Conservation (phyloP, 1,284 basidiomycete species). For the Crucibulum cyathiforme region DNA sequence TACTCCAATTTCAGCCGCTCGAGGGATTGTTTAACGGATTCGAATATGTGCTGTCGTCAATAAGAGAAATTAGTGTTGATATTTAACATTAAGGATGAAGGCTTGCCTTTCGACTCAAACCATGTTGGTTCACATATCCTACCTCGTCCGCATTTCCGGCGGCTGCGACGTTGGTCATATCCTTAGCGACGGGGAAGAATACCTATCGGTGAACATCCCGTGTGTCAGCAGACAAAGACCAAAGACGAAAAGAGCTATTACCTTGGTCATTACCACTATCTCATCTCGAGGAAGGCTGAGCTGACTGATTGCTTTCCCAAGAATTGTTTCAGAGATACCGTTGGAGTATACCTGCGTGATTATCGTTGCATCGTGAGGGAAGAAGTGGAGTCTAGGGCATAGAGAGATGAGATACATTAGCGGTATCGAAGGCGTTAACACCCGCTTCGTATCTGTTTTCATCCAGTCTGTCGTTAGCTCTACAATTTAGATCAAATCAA, state of each 20-base stretch:
- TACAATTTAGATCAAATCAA: no score
- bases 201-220: no score
- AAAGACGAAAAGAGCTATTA: constrained; percentile 15
- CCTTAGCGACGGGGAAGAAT: no score
- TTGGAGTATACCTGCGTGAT: constrained; percentile 54
- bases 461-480: no score
- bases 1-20: constrained; percentile 73
- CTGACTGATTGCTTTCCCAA: constrained; percentile 73
- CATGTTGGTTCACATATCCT: constrained; percentile 67
- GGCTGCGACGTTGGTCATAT: no score
- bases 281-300: constrained; percentile 65
- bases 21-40: constrained; percentile 71
- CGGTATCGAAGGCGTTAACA: no score
- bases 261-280: constrained; percentile 80
- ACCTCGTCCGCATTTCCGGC: constrained; percentile 38
- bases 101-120: constrained; percentile 55
- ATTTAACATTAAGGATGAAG: not conserved
- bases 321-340: constrained; percentile 64
- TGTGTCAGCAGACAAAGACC: no score
- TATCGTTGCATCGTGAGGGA: no score
- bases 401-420: no score
- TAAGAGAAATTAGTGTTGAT: not conserved
- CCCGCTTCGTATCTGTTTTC: no score
- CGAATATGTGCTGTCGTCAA: constrained; percentile 65
- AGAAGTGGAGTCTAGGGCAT: no score